Evolutionary conservation across 2,329 filamentous ascomycete species (phyloP).

Genomic region (Aureobasidium leucospermi): DNA sequence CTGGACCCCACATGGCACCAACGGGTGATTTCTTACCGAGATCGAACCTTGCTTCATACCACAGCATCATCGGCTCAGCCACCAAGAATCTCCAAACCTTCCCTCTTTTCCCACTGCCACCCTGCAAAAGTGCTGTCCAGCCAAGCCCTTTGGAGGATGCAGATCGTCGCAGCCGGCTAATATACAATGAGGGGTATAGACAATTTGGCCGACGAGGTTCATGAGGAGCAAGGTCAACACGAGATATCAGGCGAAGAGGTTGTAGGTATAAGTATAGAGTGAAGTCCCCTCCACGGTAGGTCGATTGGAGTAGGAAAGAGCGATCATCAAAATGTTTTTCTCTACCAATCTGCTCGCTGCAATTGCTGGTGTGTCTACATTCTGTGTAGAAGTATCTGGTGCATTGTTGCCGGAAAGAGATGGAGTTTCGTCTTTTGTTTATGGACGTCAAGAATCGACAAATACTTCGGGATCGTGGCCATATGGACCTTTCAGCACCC

Average conservation of each 20-base stretch:
- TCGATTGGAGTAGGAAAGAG: neutral
- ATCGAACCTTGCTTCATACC: neutral
- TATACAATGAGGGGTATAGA: constrained; percentile 8
- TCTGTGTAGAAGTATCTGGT: neutral
- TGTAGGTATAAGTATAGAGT: neutral
- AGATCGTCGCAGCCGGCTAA: constrained; percentile 4
- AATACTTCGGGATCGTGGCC: neutral
- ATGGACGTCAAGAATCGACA: neutral
- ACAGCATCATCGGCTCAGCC: neutral
- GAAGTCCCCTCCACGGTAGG: neutral
- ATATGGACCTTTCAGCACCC: constrained; percentile 20
- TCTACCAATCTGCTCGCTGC: neutral
- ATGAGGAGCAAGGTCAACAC: neutral
- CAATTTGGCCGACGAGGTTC: neutral
- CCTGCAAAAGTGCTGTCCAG: neutral
- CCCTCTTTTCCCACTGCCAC: neutral
- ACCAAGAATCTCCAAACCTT: neutral
- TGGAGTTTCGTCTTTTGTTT: neutral
- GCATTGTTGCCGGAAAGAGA: constrained; percentile 3
- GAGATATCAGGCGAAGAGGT: neutral
- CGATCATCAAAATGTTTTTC: neutral
- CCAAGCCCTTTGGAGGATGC: constrained; percentile 1
- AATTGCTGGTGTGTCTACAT: neutral
- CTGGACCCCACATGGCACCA: neutral
- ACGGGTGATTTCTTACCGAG: neutral